These are phyloP conservation scores for Smithsoniella earleae DNA, from an alignment of 163 green algal species.

Conservation along the genomic window DNA sequence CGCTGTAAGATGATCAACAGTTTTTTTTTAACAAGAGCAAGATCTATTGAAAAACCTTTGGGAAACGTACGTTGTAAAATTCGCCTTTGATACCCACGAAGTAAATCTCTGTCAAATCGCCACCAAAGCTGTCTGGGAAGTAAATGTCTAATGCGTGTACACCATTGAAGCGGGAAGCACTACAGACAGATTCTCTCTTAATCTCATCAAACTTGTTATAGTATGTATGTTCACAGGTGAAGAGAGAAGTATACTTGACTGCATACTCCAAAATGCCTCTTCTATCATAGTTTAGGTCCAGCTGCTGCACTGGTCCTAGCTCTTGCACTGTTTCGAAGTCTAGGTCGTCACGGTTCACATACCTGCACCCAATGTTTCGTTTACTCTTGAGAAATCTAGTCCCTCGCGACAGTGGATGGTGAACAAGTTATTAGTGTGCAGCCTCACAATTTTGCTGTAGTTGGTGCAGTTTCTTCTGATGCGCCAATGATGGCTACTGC, in stretches of 20 bases:
- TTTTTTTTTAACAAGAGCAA: not conserved
- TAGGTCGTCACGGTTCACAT: slow-evolving; percentile 73
- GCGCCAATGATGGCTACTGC: slow-evolving; percentile 55
- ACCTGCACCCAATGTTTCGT: slow-evolving; percentile 38
- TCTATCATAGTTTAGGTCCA: slow-evolving; percentile 64
- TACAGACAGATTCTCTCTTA: too few species aligned
- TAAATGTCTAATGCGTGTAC: slow-evolving; percentile 73
- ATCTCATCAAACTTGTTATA: slow-evolving; percentile 32
- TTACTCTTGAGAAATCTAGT: not conserved
- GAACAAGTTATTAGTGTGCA: not conserved
- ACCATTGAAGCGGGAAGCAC: slow-evolving; percentile 56
- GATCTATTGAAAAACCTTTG: too few species aligned
- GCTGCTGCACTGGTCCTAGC: slow-evolving; percentile 61
- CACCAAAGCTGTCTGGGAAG: slow-evolving; percentile 60
- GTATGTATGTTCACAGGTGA: too few species aligned
- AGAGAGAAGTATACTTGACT: slow-evolving; percentile 3
- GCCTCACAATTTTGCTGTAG: slow-evolving; percentile 11
- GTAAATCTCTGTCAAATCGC: slow-evolving; percentile 54
- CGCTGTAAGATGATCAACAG: slow-evolving; percentile 39
- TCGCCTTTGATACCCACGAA: slow-evolving; percentile 87
- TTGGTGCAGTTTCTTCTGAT: slow-evolving; percentile 42
- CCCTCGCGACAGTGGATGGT: not conserved
- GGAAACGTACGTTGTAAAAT: slow-evolving; percentile 48
- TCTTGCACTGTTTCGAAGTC: slow-evolving; percentile 61
- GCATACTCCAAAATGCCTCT: slow-evolving; percentile 70